These are phyloP conservation scores for Boeremia lycopersici DNA, from an alignment of 2,329 filamentous ascomycete genomes.

Conservation along the genomic window DNA sequence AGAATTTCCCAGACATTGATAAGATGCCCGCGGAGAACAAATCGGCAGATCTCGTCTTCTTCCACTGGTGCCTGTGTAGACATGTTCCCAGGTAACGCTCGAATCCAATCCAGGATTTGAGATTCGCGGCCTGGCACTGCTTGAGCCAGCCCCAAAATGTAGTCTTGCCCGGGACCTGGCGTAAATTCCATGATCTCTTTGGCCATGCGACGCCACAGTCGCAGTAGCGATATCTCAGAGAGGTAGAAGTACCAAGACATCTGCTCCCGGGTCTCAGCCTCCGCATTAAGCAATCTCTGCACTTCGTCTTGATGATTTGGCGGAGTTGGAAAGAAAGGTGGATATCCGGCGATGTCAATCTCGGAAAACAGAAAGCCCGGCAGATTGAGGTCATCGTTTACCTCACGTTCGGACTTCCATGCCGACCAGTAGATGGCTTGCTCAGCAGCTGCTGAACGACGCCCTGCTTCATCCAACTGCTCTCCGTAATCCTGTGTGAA, in stretches of 20 bases:
- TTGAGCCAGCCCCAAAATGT: background rate
- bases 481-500: background rate
- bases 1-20: background rate
- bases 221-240: slow-evolving; percentile 15
- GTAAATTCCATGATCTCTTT: background rate
- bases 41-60: slow-evolving; percentile 1
- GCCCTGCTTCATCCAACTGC: background rate
- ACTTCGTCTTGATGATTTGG: background rate
- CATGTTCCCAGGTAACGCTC: background rate
- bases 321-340: background rate
- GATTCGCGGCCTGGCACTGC: background rate
- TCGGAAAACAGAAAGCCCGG: slow-evolving; percentile 1
- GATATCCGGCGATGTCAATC: slow-evolving; percentile 8
- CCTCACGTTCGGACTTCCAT: slow-evolving; percentile 20
- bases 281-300: background rate
- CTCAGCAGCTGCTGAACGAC: background rate
- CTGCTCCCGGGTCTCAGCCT: background rate
- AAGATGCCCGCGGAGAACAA: slow-evolving; percentile 1
- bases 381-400: background rate
- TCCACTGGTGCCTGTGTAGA: background rate
- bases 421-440: slow-evolving; percentile 18
- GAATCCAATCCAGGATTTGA: background rate
- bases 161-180: background rate
- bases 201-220: background rate
- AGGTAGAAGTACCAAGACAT: slow-evolving; percentile 16